phyloP scores from a whole-genome alignment of 768 basidiomycete genomes.

The Boletus bicolor region DNA sequence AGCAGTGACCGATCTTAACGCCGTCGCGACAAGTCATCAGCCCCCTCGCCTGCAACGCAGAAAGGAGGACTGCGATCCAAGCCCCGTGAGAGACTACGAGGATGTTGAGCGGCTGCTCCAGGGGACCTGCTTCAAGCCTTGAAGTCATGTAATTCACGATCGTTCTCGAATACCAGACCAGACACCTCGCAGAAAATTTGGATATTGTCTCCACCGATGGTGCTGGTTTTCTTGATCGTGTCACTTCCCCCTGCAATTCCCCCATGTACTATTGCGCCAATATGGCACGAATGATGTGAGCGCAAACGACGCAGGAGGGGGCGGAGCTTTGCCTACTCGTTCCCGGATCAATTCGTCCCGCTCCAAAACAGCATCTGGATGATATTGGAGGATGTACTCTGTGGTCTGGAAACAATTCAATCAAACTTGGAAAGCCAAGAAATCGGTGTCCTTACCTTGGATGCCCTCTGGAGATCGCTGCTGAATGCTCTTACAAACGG shows the following conservation, averaged over 20 bases:
- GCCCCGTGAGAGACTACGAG: constrained; percentile 69
- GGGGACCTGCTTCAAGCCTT: constrained; percentile 15
- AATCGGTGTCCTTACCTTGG: constrained; percentile 44
- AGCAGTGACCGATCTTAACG: constrained; percentile 22
- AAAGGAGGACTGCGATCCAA: constrained; percentile 53
- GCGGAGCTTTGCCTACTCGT: constrained; percentile 43
- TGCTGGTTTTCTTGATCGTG: constrained; percentile 13
- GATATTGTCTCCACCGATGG: constrained; percentile 28
- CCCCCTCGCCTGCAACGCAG: constrained; percentile 42
- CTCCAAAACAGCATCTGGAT: constrained; percentile 44
- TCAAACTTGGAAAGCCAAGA: background rate
- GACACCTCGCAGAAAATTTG: constrained; percentile 46
- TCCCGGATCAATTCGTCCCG: constrained; percentile 55
- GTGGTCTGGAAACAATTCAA: constrained; percentile 50
- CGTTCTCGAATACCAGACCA: constrained; percentile 58
- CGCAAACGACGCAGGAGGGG: background rate
- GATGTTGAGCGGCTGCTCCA: constrained; percentile 36
- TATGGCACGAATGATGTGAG: background rate
- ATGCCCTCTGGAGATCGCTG: constrained; percentile 72
- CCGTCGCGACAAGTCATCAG: constrained; percentile 36
- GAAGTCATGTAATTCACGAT: constrained; percentile 36
- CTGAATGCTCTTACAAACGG: constrained; percentile 59
- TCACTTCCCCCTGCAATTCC: constrained; percentile 50
- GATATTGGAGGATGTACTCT: constrained; percentile 54
- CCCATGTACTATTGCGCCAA: constrained; percentile 51